Base-by-base conservation (phyloP, 345 rosid genomes). In the Cardiospermum halicacabum region DNA sequence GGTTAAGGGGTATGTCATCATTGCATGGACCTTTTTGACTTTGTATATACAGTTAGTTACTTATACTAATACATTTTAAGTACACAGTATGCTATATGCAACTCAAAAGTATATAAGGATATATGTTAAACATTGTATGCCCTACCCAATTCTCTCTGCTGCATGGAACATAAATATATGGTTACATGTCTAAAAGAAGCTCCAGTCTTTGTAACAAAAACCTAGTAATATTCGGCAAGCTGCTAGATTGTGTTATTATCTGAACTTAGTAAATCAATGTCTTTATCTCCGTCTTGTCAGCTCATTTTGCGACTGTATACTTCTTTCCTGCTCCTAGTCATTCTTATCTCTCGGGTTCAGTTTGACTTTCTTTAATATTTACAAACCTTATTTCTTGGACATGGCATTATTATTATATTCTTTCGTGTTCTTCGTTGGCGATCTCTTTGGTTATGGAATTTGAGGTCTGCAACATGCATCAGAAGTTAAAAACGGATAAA, bases 401-500 rank as follows among this genome's bases (percentile, higher is more conserved):
- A n/a, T 56, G 3, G 48, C 22, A 37, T 47, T 47, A 25, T 1
- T 15, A n/a, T 43, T 43, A 5, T 7, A 34, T 24, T 31, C 63
- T 43, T 16, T 64, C 26, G 11, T 40, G 24, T 15, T 51, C 13
- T 42, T 51, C 21, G 25, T 34, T 1, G 6, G n/a, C 15, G 47
- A 28, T 25, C 58, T 58, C 47, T 64, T 27, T 59, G 10, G 12
- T 42, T 9, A 32, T 58, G 31, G 40, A 32, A 60, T 65, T 28
- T 71, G 49, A 58, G 43, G 25, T 51, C 28, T 43, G n/a, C 19
- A 48, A 62, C 55, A 60, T 30, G 65, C 28, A 47, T 31, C 3
- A 63, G 25, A 22, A 50, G 10, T 48, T 12, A 51, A 34, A 36
- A 51, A 34, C n/a, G 58, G 34, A 63, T 25, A 63, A 50, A 32